Evolutionary conservation across 2,329 filamentous ascomycete species (phyloP).

Genomic region (Nigrospora osmanthi): DNA sequence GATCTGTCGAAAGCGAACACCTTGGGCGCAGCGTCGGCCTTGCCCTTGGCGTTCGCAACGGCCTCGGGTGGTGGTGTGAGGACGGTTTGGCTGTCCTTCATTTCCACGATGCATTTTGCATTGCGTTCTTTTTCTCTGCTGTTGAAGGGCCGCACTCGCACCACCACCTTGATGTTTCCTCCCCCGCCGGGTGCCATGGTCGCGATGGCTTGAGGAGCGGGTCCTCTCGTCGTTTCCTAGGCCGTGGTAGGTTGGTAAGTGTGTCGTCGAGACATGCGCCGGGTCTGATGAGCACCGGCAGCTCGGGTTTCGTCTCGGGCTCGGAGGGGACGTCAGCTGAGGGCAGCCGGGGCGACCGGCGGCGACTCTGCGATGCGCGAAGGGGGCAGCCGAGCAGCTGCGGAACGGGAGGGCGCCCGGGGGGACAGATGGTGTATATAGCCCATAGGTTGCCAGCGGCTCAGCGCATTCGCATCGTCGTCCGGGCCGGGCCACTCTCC

Average conservation of each 20-base stretch:
- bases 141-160: conserved; percentile 93
- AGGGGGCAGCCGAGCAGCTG: no score
- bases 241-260: neutral
- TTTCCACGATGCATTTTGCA: conserved; percentile 94
- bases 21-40: conserved; percentile 67
- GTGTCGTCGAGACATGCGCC: conserved; percentile 1
- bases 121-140: conserved; percentile 85
- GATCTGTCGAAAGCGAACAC: conserved; percentile 93
- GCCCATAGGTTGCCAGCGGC: no score
- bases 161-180: conserved; percentile 99
- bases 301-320: no score
- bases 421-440: no score
- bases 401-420: no score
- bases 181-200: conserved; percentile 63
- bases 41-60: conserved; percentile 51
- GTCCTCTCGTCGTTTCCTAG: neutral
- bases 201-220: conserved; percentile 11
- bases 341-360: no score
- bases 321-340: no score
- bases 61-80: conserved; percentile 64
- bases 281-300: neutral
- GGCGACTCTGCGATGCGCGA: no score
- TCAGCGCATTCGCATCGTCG: no score
- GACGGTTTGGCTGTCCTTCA: conserved; percentile 89
- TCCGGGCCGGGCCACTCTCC: no score